These are phyloP conservation scores for Gossypium lobatum DNA, from an alignment of 441 rosid species.

Conservation along the genomic window DNA sequence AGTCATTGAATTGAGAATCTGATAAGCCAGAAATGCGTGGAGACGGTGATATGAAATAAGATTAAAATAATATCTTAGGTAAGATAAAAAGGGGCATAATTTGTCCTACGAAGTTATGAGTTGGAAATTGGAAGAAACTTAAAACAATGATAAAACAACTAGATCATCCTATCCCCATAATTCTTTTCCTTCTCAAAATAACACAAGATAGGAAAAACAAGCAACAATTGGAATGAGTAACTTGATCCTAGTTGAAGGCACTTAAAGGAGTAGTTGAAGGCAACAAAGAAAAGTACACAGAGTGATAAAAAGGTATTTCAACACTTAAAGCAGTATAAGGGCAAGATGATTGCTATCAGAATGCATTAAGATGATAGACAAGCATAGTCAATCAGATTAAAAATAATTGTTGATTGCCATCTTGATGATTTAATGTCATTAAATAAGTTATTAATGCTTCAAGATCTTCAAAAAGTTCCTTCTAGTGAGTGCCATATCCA, in stretches of 20 bases:
- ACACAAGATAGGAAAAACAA: background rate
- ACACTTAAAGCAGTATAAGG: background rate
- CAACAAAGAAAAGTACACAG: background rate
- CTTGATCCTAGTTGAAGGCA: background rate
- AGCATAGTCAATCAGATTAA: constrained; percentile 10
- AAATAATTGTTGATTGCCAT: constrained; percentile 5
- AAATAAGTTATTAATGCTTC: constrained; percentile 11
- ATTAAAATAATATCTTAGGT: background rate
- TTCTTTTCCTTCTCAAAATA: background rate
- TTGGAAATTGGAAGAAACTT: constrained; percentile 3
- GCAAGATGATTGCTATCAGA: constrained; percentile 7
- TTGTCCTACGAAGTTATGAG: background rate
- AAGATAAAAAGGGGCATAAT: background rate
- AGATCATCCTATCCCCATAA: background rate
- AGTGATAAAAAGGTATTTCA: background rate
- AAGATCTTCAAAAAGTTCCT: constrained; percentile 16
- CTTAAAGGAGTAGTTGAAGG: background rate
- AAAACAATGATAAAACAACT: background rate
- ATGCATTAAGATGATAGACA: background rate
- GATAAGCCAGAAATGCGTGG: background rate
- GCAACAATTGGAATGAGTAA: background rate
- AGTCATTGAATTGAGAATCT: background rate
- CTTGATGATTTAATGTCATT: background rate
- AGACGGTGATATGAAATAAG: background rate
- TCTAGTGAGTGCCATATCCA: constrained; percentile 11